phyloP scores from a whole-genome alignment of 2,329 filamentous ascomycete genomes.

The Myriosclerotinia duriaeana region DNA sequence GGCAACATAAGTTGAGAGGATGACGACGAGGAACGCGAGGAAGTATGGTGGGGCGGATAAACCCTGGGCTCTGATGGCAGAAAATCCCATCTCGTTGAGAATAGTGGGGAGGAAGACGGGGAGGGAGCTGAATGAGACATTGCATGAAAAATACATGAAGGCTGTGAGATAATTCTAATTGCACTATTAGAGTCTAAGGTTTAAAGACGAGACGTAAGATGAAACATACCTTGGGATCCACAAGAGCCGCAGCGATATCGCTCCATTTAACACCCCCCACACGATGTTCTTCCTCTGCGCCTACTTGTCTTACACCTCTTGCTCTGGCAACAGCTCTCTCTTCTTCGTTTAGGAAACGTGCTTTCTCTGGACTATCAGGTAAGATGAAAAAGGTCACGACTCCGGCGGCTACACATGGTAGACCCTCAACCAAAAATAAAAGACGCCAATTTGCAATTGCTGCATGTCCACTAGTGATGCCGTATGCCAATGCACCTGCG shows the following conservation, averaged over 20 bases:
- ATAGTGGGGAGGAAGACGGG: conserved; percentile 66
- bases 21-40: conserved; percentile 61
- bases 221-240: conserved; percentile 44
- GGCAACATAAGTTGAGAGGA: conserved; percentile 62
- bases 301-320: conserved; percentile 54
- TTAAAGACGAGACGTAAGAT: background rate
- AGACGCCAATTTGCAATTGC: conserved; percentile 60
- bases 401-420: conserved; percentile 57
- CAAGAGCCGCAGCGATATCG: conserved; percentile 50
- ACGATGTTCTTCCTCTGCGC: conserved; percentile 50
- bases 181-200: background rate
- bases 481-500: conserved; percentile 66
- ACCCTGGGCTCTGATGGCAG: conserved; percentile 65
- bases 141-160: conserved; percentile 59
- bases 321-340: conserved; percentile 53
- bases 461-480: conserved; percentile 61
- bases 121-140: conserved; percentile 64
- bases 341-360: conserved; percentile 49
- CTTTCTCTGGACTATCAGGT: conserved; percentile 53
- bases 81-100: conserved; percentile 66
- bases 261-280: conserved; percentile 47
- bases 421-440: conserved; percentile 64
- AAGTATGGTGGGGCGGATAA: conserved; percentile 72
- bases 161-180: conserved; percentile 34
- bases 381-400: conserved; percentile 55